phyloP scores from a whole-genome alignment of 257 asterid genomes.

The Solanum appendiculatum region DNA sequence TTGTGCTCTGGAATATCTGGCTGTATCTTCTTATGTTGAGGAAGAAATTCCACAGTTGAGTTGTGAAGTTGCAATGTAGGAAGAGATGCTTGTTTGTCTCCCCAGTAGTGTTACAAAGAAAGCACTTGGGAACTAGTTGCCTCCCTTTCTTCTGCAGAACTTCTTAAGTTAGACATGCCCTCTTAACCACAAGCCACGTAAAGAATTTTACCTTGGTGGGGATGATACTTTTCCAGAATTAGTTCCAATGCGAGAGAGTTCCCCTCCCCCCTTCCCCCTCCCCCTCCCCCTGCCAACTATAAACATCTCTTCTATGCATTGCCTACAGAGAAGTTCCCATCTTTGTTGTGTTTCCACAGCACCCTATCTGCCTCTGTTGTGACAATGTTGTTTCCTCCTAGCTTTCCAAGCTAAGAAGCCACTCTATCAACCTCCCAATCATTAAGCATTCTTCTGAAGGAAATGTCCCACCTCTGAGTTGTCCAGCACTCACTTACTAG shows the following conservation, averaged over 20 bases:
- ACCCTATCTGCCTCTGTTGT: not conserved
- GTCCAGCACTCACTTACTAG: not conserved
- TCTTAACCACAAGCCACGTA: not conserved
- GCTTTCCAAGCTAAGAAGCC: not conserved
- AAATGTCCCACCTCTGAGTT: not conserved
- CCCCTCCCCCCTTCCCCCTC: too few species aligned
- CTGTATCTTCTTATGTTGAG: too few species aligned
- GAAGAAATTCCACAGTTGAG: too few species aligned
- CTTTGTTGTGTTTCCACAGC: not conserved
- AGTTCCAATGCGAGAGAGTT: not conserved
- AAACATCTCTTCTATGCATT: not conserved
- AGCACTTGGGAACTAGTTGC: too few species aligned
- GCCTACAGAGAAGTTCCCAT: not conserved
- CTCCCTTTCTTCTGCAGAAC: too few species aligned
- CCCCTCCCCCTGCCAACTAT: rapidly evolving
- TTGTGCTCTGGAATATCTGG: too few species aligned
- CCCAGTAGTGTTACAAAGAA: too few species aligned
- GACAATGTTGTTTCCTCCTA: not conserved
- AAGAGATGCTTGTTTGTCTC: too few species aligned
- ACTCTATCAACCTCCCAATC: not conserved
- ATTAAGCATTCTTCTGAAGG: not conserved
- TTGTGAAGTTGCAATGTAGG: too few species aligned
- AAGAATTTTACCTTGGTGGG: not conserved
- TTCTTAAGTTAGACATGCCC: too few species aligned
- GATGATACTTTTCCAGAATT: not conserved